phyloP scores from a whole-genome alignment of 2,329 filamentous ascomycete species.

The Colletotrichum karsti region DNA sequence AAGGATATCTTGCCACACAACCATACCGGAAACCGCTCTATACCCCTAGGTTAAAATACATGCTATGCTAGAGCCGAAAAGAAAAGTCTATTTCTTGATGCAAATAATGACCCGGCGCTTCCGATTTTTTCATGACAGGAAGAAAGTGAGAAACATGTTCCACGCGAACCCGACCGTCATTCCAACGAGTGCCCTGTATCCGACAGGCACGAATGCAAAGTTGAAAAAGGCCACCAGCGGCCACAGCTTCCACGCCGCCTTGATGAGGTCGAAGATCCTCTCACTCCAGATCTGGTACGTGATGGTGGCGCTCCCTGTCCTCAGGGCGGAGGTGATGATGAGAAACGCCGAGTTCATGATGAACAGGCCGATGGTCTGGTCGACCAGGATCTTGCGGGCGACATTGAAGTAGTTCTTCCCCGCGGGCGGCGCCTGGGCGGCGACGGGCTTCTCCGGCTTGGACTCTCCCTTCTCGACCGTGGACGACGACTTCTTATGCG shows the following conservation, averaged over 20 bases:
- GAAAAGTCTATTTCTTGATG: constrained; percentile 6
- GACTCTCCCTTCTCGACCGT: constrained; percentile 16
- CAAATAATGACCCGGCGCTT: not conserved
- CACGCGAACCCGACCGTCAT: constrained; percentile 46
- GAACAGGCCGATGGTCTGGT: constrained; percentile 44
- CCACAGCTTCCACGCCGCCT: constrained; percentile 47
- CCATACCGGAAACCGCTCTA: not conserved
- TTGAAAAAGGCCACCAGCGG: constrained; percentile 44
- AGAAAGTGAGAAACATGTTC: constrained; percentile 47
- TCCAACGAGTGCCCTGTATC: constrained; percentile 43
- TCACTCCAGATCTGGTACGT: constrained; percentile 37
- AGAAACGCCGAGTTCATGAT: constrained; percentile 44
- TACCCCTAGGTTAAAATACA: not conserved
- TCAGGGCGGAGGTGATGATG: constrained; percentile 44
- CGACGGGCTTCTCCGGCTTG: constrained; percentile 28
- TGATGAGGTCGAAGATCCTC: constrained; percentile 39
- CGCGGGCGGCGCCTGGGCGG: not conserved
- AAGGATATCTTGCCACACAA: not conserved
- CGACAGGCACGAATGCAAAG: constrained; percentile 45
- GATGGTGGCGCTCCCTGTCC: constrained; percentile 34
- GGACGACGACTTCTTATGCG: constrained; percentile 5
- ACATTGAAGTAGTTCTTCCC: constrained; percentile 41
- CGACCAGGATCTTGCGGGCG: constrained; percentile 43
- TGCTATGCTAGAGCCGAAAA: constrained; percentile 1
- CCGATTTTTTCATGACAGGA: constrained; percentile 32